Evolutionary conservation across 2,329 filamentous ascomycete species (phyloP).

Genomic region (Diaporthe amygdali): DNA sequence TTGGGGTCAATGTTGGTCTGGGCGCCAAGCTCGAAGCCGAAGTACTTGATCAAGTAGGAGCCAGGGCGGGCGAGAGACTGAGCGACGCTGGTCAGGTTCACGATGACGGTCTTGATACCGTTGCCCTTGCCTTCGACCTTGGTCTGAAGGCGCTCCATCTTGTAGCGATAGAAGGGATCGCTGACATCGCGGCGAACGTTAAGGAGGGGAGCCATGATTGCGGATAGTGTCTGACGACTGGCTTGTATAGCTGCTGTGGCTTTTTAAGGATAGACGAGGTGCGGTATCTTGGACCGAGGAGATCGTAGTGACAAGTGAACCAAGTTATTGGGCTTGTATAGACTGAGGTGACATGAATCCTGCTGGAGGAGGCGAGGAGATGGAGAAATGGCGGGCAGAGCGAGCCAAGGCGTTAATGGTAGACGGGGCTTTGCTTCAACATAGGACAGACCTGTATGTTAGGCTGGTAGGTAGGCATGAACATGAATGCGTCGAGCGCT

Average conservation of each 20-base stretch:
- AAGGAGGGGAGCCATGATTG: slow-evolving; percentile 86
- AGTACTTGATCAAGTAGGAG: slow-evolving; percentile 98
- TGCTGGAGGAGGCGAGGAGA: slow-evolving; percentile 34
- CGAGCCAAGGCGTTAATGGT: slow-evolving; percentile 59
- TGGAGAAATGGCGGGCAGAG: slow-evolving; percentile 39
- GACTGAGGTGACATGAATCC: slow-evolving; percentile 45
- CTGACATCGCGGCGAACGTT: slow-evolving; percentile 98
- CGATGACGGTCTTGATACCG: slow-evolving; percentile 98
- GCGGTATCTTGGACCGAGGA: slow-evolving; percentile 28
- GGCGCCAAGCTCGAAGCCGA: slow-evolving; percentile 97
- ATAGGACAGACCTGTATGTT: slow-evolving; percentile 60
- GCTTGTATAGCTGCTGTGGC: slow-evolving; percentile 15
- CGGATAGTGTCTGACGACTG: slow-evolving; percentile 42
- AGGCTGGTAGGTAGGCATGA: slow-evolving; percentile 62
- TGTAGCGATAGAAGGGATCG: slow-evolving; percentile 99
- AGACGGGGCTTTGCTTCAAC: slow-evolving; percentile 58
- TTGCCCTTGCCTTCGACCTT: slow-evolving; percentile 99
- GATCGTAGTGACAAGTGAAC: slow-evolving; percentile 26
- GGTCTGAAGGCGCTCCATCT: slow-evolving; percentile 98
- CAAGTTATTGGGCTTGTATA: slow-evolving; percentile 29
- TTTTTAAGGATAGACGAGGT: slow-evolving; percentile 14
- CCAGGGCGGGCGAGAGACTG: slow-evolving; percentile 90
- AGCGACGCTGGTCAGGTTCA: slow-evolving; percentile 95
- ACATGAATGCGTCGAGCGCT: slow-evolving; percentile 60
- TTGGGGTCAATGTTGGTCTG: slow-evolving; percentile 98